phyloP scores from a whole-genome alignment of 331 rosid species.

The Phaseolus coccineus region DNA sequence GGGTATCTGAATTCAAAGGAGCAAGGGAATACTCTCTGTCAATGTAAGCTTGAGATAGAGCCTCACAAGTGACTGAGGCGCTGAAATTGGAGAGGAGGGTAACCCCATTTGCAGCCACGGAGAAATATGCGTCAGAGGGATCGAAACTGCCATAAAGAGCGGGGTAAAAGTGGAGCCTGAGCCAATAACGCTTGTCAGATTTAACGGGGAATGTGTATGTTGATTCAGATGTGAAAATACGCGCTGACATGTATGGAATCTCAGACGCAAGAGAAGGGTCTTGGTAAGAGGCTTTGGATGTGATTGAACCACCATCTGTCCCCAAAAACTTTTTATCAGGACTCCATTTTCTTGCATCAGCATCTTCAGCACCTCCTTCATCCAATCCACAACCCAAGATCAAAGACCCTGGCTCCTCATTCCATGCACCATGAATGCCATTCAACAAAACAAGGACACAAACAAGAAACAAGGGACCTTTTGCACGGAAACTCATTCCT shows the following conservation, averaged over 20 bases:
- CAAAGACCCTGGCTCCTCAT: conserved; percentile 50
- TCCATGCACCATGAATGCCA: conserved; percentile 45
- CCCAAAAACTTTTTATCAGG: conserved; percentile 63
- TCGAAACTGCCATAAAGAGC: conserved; percentile 57
- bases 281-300: conserved; percentile 67
- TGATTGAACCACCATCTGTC: conserved; percentile 40
- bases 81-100: conserved; percentile 80
- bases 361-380: conserved; percentile 54
- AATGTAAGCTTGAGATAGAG: conserved; percentile 80
- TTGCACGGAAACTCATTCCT: conserved; percentile 53
- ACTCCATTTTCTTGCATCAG: conserved; percentile 72
- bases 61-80: conserved; percentile 66
- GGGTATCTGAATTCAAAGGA: conserved; percentile 48
- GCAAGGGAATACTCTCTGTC: conserved; percentile 76
- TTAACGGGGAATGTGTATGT: conserved; percentile 65
- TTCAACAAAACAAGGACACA: conserved; percentile 40
- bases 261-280: conserved; percentile 74
- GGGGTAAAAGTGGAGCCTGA: conserved; percentile 91
- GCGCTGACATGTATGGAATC: conserved; percentile 83
- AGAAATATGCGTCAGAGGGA: conserved; percentile 62
- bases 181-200: conserved; percentile 65
- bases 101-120: conserved; percentile 62
- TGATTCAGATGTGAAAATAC: conserved; percentile 66
- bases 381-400: conserved; percentile 71
- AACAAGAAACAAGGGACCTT: conserved; percentile 43